phyloP scores from a whole-genome alignment of 257 asterid genomes.

The Coffea canephora region DNA sequence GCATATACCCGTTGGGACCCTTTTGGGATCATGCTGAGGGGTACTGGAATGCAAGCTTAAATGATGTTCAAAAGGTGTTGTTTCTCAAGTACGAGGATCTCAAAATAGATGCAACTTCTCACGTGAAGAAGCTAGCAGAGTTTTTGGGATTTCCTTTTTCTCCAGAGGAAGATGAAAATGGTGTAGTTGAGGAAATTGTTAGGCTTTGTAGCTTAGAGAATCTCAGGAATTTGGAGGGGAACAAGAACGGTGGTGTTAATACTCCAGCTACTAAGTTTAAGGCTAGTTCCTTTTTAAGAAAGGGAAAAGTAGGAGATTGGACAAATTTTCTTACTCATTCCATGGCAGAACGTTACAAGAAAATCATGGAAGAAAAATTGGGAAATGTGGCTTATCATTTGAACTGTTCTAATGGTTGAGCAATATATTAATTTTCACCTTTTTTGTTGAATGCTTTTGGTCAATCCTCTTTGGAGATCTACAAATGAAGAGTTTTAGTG shows the following conservation, averaged over 20 bases:
- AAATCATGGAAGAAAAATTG: neutral
- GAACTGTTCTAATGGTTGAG: neutral
- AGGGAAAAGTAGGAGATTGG: neutral
- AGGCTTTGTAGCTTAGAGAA: neutral
- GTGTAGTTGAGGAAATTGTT: neutral
- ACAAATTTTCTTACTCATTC: neutral
- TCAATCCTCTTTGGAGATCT: no score
- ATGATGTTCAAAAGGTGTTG: neutral
- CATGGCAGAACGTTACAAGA: neutral
- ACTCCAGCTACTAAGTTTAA: neutral
- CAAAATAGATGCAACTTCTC: neutral
- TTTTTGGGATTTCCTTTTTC: conserved; percentile 11
- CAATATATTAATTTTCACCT: no score
- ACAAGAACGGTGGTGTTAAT: neutral
- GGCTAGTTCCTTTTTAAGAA: neutral
- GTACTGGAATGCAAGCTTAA: conserved; percentile 10
- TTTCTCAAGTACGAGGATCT: conserved; percentile 9
- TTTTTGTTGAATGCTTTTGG: no score
- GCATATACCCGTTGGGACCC: neutral
- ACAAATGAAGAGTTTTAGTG: no score
- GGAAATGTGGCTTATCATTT: neutral
- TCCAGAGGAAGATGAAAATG: neutral
- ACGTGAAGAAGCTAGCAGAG: neutral
- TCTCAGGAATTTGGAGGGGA: neutral
- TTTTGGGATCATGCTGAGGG: conserved; percentile 1